phyloP scores from a whole-genome alignment of 2,329 filamentous ascomycete species.

The Xylariaceae sp. region DNA sequence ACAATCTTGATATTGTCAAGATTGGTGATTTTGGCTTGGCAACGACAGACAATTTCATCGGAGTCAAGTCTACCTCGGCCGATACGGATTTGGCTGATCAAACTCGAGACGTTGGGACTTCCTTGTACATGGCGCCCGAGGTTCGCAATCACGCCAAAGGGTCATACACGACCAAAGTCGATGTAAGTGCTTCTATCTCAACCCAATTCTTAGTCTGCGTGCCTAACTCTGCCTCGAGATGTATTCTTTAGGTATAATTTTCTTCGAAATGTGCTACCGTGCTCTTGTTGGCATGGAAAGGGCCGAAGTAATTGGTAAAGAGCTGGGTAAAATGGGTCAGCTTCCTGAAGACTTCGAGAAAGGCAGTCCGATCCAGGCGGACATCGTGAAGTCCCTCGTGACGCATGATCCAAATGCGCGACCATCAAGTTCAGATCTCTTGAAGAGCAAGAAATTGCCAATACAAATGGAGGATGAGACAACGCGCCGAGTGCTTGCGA shows the following conservation, averaged over 20 bases:
- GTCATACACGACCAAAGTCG: constrained; percentile 87
- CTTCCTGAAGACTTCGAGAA: constrained; percentile 70
- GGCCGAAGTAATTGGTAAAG: constrained; percentile 56
- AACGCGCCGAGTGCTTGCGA: constrained; percentile 74
- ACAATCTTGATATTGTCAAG: constrained; percentile 81
- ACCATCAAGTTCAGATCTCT: constrained; percentile 73
- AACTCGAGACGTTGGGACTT: constrained; percentile 68
- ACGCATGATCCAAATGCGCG: constrained; percentile 77
- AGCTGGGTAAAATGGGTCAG: constrained; percentile 58
- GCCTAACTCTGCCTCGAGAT: constrained; percentile 49
- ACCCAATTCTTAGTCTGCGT: neutral
- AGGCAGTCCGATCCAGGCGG: constrained; percentile 65
- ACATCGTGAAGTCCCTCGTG: constrained; percentile 74
- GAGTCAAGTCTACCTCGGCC: constrained; percentile 46
- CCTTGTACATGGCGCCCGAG: constrained; percentile 90
- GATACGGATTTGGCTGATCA: constrained; percentile 55
- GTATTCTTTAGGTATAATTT: constrained; percentile 95
- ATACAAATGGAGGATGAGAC: constrained; percentile 91
- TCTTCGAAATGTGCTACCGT: constrained; percentile 92
- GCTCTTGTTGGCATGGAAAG: constrained; percentile 60
- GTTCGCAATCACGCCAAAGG: constrained; percentile 69
- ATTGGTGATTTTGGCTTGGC: constrained; percentile 96
- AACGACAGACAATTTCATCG: constrained; percentile 73
- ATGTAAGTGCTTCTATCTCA: constrained; percentile 49
- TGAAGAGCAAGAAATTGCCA: constrained; percentile 81